Conservation (phyloP, 768 basidiomycete species). For the Suillus plorans region DNA sequence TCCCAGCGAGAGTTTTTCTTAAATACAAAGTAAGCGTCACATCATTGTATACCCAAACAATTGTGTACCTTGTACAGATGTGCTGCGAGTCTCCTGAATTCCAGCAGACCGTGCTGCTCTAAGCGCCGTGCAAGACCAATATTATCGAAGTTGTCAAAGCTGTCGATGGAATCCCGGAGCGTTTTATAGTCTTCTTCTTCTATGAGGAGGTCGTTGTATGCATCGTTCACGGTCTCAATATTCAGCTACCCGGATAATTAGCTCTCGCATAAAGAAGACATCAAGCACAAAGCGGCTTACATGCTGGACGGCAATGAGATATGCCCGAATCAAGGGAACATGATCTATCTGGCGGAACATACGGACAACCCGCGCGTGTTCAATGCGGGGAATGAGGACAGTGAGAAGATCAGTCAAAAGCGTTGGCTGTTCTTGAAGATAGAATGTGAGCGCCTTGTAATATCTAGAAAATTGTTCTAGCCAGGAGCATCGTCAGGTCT, state of each 20-base stretch:
- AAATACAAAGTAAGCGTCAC: neutral
- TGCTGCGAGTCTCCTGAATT: slow-evolving; percentile 93
- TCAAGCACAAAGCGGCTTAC: slow-evolving; percentile 41
- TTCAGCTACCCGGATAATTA: slow-evolving; percentile 66
- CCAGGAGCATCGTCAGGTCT: neutral
- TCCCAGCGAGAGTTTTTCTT: slow-evolving; percentile 98
- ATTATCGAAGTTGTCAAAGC: slow-evolving; percentile 98
- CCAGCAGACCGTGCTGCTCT: slow-evolving; percentile 88
- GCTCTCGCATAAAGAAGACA: neutral
- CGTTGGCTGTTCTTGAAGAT: slow-evolving; percentile 90
- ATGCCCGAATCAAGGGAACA: slow-evolving; percentile 91
- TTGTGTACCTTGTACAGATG: slow-evolving; percentile 86
- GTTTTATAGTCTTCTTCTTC: slow-evolving; percentile 99
- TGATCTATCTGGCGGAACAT: slow-evolving; percentile 96
- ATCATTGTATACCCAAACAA: neutral
- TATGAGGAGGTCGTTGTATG: slow-evolving; percentile 96
- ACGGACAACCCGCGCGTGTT: slow-evolving; percentile 92
- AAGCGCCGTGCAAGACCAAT: slow-evolving; percentile 81
- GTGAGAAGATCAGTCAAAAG: slow-evolving; percentile 91
- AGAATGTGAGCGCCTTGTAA: slow-evolving; percentile 94
- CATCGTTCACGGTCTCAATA: slow-evolving; percentile 95
- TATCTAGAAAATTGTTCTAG: slow-evolving; percentile 51
- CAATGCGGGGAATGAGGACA: slow-evolving; percentile 90
- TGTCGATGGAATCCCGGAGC: slow-evolving; percentile 94
- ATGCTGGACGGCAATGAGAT: slow-evolving; percentile 95